phyloP scores from a whole-genome alignment of 768 basidiomycete genomes.

The Tulasnella calospora region DNA sequence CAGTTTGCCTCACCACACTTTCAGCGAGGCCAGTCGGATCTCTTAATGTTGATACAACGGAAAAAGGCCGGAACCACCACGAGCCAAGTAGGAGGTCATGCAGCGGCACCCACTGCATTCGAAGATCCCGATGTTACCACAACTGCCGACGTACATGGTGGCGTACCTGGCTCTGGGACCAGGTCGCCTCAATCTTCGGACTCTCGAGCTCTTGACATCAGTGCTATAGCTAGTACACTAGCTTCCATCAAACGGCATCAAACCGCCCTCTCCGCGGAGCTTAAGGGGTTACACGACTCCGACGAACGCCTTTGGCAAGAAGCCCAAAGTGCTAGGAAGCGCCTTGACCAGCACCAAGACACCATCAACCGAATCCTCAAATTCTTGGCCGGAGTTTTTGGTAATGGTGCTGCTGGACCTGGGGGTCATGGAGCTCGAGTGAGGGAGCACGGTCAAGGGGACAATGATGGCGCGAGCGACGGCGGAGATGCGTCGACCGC shows the following conservation, averaged over 20 bases:
- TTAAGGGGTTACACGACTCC: constrained; percentile 79
- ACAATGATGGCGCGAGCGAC: background rate
- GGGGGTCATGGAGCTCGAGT: constrained; percentile 2
- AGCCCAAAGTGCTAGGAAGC: constrained; percentile 66
- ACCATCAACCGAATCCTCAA: constrained; percentile 93
- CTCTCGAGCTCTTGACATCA: constrained; percentile 19
- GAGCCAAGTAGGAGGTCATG: constrained; percentile 34
- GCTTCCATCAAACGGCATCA: constrained; percentile 88
- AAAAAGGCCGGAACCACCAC: constrained; percentile 58
- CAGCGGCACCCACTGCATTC: constrained; percentile 30
- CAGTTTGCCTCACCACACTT: constrained; percentile 92
- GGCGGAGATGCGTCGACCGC: constrained; percentile 44
- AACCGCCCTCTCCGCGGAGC: constrained; percentile 80
- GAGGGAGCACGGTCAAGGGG: constrained; percentile 16
- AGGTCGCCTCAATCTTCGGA: background rate
- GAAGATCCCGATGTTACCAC: background rate
- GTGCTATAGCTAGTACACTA: constrained; percentile 71
- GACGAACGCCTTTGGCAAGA: constrained; percentile 95
- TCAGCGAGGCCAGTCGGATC: constrained; percentile 78
- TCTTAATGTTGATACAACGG: constrained; percentile 80
- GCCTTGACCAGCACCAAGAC: constrained; percentile 89
- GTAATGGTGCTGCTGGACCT: constrained; percentile 31
- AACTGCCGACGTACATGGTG: background rate
- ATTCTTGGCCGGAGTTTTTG: constrained; percentile 89
- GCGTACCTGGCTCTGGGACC: background rate